Evolutionary conservation across 768 basidiomycete species (phyloP).

Genomic region (Gelatoporia subvermispora): DNA sequence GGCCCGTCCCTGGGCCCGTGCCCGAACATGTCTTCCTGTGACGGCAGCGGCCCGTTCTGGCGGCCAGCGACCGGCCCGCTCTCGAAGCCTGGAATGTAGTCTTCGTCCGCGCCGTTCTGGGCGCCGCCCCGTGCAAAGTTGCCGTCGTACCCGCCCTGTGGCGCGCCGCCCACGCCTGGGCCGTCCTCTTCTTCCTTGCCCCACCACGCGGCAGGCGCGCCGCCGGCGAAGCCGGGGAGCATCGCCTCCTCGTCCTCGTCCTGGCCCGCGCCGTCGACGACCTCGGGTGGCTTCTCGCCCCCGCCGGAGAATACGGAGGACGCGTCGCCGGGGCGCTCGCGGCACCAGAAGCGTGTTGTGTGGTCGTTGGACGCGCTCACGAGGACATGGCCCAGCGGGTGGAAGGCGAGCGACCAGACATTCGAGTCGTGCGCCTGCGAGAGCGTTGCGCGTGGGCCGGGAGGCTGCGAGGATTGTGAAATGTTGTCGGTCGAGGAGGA

Average conservation of each 20-base stretch:
- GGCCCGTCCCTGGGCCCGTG: too few relatives aligned
- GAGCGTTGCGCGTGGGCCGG: constrained; percentile 73
- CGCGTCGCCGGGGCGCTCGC: constrained; percentile 83
- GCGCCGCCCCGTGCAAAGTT: not conserved
- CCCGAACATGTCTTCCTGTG: constrained; percentile 51
- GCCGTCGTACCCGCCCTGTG: constrained; percentile 18
- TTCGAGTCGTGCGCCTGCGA: constrained; percentile 98
- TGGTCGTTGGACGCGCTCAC: constrained; percentile 96
- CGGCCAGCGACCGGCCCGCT: constrained; percentile 19
- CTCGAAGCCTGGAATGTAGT: constrained; percentile 54
- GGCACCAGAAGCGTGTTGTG: constrained; percentile 97
- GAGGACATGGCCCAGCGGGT: constrained; percentile 93
- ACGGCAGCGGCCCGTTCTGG: constrained; percentile 35
- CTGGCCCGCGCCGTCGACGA: constrained; percentile 45
- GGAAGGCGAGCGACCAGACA: constrained; percentile 93
- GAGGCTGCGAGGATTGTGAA: constrained; percentile 23
- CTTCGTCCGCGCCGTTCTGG: constrained; percentile 37
- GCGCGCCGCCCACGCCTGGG: not conserved
- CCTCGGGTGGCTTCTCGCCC: constrained; percentile 80
- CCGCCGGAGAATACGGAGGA: constrained; percentile 74
- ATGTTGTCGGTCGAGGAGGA: constrained; percentile 49
- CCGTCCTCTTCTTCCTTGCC: constrained; percentile 40
- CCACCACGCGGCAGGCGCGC: constrained; percentile 34
- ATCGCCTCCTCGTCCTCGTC: constrained; percentile 63
- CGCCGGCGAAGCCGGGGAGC: constrained; percentile 62